Evolutionary conservation across 1,284 basidiomycete species (phyloP).

Genomic region (Kalmanozyma brasiliensis): DNA sequence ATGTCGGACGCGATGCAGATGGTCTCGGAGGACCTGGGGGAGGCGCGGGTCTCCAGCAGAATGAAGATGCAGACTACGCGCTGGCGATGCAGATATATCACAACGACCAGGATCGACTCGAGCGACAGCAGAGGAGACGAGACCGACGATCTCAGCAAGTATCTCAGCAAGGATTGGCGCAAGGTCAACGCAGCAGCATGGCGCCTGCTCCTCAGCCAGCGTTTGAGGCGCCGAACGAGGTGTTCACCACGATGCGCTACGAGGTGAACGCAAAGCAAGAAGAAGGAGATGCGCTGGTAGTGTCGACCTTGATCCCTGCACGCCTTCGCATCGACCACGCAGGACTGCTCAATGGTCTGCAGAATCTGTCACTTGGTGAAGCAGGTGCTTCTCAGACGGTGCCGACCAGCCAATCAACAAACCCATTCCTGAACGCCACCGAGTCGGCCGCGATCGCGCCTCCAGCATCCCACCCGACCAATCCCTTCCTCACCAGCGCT

Average conservation of each 20-base stretch:
- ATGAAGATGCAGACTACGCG: constrained; percentile 53
- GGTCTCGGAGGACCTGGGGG: constrained; percentile 5
- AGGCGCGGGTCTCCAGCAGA: constrained; percentile 10
- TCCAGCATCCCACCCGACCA: constrained; percentile 11
- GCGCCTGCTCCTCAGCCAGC: constrained; percentile 4
- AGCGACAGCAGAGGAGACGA: constrained; percentile 30
- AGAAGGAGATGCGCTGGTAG: constrained; percentile 24
- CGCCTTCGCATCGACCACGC: constrained; percentile 7
- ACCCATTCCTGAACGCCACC: constrained; percentile 23
- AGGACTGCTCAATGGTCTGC: constrained; percentile 14
- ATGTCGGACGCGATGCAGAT: constrained; percentile 25
- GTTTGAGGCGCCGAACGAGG: constrained; percentile 35
- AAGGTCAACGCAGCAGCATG: background rate
- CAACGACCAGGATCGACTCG: constrained; percentile 45
- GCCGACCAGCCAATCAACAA: constrained; percentile 15
- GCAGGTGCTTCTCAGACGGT: background rate
- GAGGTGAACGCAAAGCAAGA: constrained; percentile 5
- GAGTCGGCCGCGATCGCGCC: constrained; percentile 2
- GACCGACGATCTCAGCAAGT: constrained; percentile 15
- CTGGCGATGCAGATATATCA: constrained; percentile 57
- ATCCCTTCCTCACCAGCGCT: constrained; percentile 23
- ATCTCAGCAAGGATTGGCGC: constrained; percentile 1
- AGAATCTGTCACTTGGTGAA: constrained; percentile 6
- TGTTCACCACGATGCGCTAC: constrained; percentile 52
- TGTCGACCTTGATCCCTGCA: constrained; percentile 25